Evolutionary conservation across 139 green algal species (phyloP), one percentile per base, ranked within the genome.

Genomic region (Coccomyxa sp.): DNA sequence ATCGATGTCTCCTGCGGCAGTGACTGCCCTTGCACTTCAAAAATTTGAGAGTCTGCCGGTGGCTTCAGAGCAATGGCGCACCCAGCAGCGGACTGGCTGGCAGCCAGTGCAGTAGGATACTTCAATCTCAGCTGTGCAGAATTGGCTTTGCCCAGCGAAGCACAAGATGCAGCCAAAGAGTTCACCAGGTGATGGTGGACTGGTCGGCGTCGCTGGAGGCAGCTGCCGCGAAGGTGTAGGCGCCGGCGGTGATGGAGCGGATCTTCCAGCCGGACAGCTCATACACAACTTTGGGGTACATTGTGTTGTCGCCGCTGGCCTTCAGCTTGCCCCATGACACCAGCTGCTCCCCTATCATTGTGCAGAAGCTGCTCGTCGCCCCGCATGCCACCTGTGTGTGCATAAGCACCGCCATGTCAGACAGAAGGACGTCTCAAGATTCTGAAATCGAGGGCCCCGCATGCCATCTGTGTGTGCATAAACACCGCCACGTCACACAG

Each of bases 271-370:
- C 96, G 32, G 87, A 82, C 28, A 98, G 88, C 79, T 97, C 84
- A 32, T 78, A 17, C 28, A 87, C 67, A 0, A 77, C 45, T 77
- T 90, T 93, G 58, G 96, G 96, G 84, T 97, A 98, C 92, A 97
- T 98, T 28, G 82, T 88, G 85, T 90, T 96, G 90, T 99, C 96
- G 1, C 95, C 95, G n/a, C 83, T 91, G 28, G 67, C 45, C 57
- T 86, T 86, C 31, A 98, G 84, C 88, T 97, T 97, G 88, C 96
- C 96, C 92, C 95, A 99, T 13, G 85, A 88, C 85, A 96, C 98
- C 63, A 99, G 79, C 90, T 97, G 93, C 9, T 90, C 89, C 23
- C 89, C 90, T n/a, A 93, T 83, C 67, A 84, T 91, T 23, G 75
- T 82, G 88, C 92, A 92, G 84, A 96, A 97, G 59, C 88, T 90